A percentile compares a stretch with the other conserved stretches of the same genome.
These are phyloP conservation scores for Exophiala phaeomuriformis DNA, from an alignment of 2,329 filamentous ascomycete species.

Conservation along the genomic window DNA sequence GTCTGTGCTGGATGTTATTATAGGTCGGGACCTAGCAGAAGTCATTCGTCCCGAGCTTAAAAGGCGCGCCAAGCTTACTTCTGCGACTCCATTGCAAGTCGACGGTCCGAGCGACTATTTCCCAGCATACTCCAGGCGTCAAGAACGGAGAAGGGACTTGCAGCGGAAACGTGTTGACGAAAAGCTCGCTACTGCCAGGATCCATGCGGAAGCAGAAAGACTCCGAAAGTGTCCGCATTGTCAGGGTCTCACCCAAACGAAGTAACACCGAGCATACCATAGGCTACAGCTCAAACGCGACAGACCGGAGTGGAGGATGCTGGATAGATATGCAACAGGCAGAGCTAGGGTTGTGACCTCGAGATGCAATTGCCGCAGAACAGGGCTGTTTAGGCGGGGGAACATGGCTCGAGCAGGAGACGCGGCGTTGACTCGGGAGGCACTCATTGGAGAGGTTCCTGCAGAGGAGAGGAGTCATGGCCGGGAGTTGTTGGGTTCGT, in stretches of 20 bases:
- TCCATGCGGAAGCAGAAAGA: constrained; percentile 12
- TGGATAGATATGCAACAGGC: constrained; percentile 5
- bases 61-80: neutral
- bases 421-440: neutral
- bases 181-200: constrained; percentile 7
- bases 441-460: neutral
- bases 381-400: neutral
- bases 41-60: constrained; percentile 16
- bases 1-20: constrained; percentile 13
- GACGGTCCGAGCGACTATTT: constrained; percentile 13
- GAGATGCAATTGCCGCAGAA: constrained; percentile 10
- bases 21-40: constrained; percentile 18
- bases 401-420: neutral
- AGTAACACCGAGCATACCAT: constrained; percentile 7
- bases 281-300: constrained; percentile 12
- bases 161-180: constrained; percentile 8
- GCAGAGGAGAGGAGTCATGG: neutral
- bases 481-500: neutral
- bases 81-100: constrained; percentile 1
- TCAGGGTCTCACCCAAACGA: constrained; percentile 9
- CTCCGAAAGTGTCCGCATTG: constrained; percentile 7
- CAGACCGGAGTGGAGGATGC: constrained; percentile 7
- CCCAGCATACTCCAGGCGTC: constrained; percentile 1
- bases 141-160: constrained; percentile 4
- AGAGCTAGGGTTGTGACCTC: constrained; percentile 8